Conservation (phyloP, 345 rosid species). For the Lenwebbia sp. region DNA sequence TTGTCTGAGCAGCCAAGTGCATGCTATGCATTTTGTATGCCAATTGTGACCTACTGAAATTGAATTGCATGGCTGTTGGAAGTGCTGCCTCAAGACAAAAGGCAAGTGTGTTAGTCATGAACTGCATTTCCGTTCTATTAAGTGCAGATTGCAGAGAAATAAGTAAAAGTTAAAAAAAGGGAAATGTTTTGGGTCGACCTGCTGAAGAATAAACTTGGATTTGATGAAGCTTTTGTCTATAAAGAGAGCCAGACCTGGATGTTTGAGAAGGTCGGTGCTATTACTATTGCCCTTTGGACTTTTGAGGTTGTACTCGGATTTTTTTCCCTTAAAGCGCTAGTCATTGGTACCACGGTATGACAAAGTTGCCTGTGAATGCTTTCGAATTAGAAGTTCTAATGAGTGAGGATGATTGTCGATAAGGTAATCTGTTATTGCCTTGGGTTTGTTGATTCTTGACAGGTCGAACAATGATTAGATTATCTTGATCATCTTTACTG, state of each 20-base stretch:
- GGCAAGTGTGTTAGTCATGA: neutral
- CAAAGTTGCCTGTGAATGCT: neutral
- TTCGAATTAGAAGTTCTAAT: neutral
- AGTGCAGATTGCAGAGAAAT: neutral
- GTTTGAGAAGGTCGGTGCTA: neutral
- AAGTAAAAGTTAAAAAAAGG: neutral
- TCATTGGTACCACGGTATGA: neutral
- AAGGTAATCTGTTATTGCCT: neutral
- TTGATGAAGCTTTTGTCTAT: neutral
- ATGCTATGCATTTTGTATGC: neutral
- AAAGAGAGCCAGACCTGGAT: neutral
- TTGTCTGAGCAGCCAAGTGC: neutral
- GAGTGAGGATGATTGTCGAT: neutral
- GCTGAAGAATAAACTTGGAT: neutral
- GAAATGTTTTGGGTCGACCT: neutral
- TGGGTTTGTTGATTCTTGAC: neutral
- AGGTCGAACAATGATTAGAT: neutral
- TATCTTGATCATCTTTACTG: neutral
- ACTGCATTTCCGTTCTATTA: neutral
- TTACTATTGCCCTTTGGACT: neutral
- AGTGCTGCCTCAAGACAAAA: neutral
- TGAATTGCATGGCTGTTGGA: neutral
- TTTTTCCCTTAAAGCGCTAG: neutral
- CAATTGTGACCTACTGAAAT: neutral
- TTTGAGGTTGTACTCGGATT: neutral